Base-by-base conservation (phyloP, 2,329 filamentous ascomycete species). In the Fusarium longipes region DNA sequence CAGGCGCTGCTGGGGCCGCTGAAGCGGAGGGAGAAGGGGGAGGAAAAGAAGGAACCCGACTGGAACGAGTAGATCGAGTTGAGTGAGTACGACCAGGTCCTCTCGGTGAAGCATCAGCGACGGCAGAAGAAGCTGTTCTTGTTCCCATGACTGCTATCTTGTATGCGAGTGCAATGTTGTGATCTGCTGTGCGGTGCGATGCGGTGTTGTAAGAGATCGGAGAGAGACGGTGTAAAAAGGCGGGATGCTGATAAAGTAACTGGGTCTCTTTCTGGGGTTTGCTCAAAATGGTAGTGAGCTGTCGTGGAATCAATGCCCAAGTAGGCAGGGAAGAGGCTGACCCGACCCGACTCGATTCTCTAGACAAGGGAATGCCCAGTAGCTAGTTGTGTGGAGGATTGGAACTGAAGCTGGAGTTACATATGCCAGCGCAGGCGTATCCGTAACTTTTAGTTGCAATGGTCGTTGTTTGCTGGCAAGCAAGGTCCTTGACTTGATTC, bases 11-110 rank as follows among this genome's bases (percentile, higher is more conserved):
- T 64, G 58, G 63, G 63, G 63, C 67, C 35, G 66, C 63, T 57
- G 61, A 64, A 52, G 63, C 48, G 35, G 68, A 61, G 25, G 64
- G 52, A 50, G 60, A 63, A 60, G 65, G 67, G 62, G 56, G 58
- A 60, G 61, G 63, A 44, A 63, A 59, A 67, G 56, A 62, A 55
- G 60, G 66, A 65, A 62, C 68, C 42, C 67, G 58, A 48, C 51
- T 55, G 42, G 67, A 76, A 63, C 75, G 72, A 66, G 73, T 70
- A 60, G 76, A 74, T 65, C 76, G 75, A 66, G 73, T 76, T 61
- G 77, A 78, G 69, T 74, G 77, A 60, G 75, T 77, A 64, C 77
- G 76, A 66, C 75, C 71, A 67, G 75, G 77, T 64, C 71, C 70
- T 63, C 70, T 57, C 52, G 53, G 66, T 49, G 72, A 72, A 63